Evolutionary conservation across 2,329 filamentous ascomycete species (phyloP).

Genomic region (Thelonectria blattea): DNA sequence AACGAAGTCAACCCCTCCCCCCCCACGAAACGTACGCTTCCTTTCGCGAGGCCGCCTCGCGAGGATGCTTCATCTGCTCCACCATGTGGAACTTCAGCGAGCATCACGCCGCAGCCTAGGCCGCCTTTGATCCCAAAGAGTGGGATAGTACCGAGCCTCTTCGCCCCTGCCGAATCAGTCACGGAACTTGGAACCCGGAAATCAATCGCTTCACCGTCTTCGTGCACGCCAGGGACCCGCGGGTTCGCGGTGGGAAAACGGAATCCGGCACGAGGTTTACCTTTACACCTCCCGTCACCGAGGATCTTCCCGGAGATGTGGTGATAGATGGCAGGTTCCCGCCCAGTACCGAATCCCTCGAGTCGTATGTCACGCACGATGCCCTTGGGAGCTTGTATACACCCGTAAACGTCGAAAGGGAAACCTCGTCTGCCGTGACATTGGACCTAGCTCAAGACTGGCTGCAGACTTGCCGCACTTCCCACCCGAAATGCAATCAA

Average conservation of each 20-base stretch:
- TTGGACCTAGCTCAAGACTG: background rate
- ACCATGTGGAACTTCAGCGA: constrained; percentile 34
- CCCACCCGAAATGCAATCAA: constrained; percentile 1
- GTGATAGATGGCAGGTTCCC: too few species aligned
- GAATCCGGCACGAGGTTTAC: too few species aligned
- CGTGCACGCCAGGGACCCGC: too few species aligned
- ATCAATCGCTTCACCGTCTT: too few species aligned
- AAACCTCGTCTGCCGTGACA: background rate
- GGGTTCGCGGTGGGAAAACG: too few species aligned
- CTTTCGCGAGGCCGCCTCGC: constrained; percentile 25
- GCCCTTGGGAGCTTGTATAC: background rate
- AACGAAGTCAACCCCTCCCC: background rate
- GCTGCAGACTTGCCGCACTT: constrained; percentile 50
- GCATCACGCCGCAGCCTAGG: constrained; percentile 52
- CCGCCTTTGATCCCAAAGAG: background rate
- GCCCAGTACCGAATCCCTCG: background rate
- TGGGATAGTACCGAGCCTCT: background rate
- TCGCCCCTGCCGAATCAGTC: background rate
- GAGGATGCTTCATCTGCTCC: constrained; percentile 38
- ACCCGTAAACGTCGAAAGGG: background rate
- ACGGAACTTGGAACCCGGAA: background rate
- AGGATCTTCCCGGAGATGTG: too few species aligned
- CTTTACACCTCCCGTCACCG: too few species aligned
- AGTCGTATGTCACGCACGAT: background rate
- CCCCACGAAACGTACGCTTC: background rate